These are phyloP conservation scores for Coniochaeta pulveracea DNA, from an alignment of 2,329 filamentous ascomycete species.

Conservation along the genomic window DNA sequence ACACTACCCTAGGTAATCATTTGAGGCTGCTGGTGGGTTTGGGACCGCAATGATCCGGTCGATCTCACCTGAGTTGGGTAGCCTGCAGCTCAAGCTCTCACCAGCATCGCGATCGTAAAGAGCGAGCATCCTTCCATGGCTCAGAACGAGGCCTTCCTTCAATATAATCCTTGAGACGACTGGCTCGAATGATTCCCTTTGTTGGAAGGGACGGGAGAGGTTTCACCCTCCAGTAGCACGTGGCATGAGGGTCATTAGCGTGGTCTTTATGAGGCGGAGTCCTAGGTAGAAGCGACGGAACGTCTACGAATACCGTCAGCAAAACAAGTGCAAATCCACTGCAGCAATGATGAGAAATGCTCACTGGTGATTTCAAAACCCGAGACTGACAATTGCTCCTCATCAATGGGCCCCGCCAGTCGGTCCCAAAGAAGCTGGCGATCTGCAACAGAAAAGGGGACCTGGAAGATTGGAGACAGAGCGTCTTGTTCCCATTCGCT, in stretches of 20 bases:
- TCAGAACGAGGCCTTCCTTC: no score
- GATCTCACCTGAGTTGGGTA: no score
- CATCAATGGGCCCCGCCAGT: background rate
- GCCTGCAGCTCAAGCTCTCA: no score
- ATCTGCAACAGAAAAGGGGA: constrained; percentile 2
- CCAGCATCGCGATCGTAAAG: no score
- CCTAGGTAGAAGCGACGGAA: background rate
- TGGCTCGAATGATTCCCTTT: no score
- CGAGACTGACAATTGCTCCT: background rate
- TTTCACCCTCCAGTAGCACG: background rate
- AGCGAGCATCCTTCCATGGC: no score
- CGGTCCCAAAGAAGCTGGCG: constrained; percentile 2
- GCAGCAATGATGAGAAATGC: no score
- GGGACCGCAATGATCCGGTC: no score
- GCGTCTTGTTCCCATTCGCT: constrained; percentile 1
- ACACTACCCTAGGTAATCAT: no score
- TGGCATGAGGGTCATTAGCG: background rate
- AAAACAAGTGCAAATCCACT: background rate
- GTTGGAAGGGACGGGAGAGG: background rate
- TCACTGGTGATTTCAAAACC: no score
- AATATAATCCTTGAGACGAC: no score
- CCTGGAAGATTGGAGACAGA: background rate
- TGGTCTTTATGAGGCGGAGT: background rate
- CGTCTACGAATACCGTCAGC: background rate
- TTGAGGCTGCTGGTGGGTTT: no score